Evolutionary conservation across 106 monocot species (phyloP).

Genomic region (Triglochin maritima): DNA sequence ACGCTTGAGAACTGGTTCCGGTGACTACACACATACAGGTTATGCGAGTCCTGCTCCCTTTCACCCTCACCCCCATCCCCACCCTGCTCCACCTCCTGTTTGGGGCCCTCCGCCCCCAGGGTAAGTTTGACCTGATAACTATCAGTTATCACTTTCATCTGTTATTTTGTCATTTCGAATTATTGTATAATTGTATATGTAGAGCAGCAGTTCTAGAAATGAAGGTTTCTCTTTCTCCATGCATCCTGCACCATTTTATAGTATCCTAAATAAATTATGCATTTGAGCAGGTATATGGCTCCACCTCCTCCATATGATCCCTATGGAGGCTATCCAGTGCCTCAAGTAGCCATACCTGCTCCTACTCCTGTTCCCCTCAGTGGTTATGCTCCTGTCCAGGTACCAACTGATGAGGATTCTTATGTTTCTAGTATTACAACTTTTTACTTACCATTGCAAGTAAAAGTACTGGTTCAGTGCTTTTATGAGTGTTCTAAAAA

Average conservation of each 20-base stretch:
- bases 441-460: no score
- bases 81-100: conserved; percentile 71
- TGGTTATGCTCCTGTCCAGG: conserved; percentile 89
- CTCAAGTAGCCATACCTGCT: conserved; percentile 48
- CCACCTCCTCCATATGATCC: conserved; percentile 69
- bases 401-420: conserved; percentile 5
- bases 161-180: no score
- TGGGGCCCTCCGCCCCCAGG: conserved; percentile 62
- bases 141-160: no score
- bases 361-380: conserved; percentile 58
- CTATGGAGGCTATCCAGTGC: conserved; percentile 64
- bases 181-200: no score
- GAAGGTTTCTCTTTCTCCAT: no score
- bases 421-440: background rate
- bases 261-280: background rate
- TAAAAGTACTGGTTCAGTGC: no score
- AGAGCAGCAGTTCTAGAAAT: no score
- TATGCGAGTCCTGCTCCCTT: conserved; percentile 55
- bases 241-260: no score
- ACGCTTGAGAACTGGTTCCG: conserved; percentile 65
- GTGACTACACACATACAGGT: conserved; percentile 57
- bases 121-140: conserved; percentile 21
- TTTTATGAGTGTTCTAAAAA: no score
- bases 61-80: conserved; percentile 44
- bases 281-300: conserved; percentile 52